Base-by-base conservation (phyloP, 306 rosid genomes). In the Vicia faba region DNA sequence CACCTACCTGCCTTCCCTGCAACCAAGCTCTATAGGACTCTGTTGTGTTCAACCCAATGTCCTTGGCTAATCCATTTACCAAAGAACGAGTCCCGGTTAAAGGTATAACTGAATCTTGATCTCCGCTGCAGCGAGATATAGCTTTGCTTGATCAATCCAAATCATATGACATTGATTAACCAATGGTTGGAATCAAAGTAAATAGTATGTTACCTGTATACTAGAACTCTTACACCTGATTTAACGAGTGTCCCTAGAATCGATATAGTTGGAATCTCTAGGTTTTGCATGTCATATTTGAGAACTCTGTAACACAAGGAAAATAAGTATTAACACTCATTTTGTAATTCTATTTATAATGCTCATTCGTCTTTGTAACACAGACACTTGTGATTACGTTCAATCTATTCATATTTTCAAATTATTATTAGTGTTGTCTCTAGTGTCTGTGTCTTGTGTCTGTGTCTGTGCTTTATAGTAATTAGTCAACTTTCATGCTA, bases 1-100 rank as follows among this genome's bases (percentile, higher is more conserved):
- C 87, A 43, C 75, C 84, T 39, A 78, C 78, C 92, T 84, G 86
- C 50, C 33, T 83, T 72, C 66, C 80, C 5, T 19, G 69, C 61
- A 87, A 82, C 92, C 92, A 87, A 12, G 80, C 66, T 73, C 83
- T 78, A 25, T 87, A 84, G 8, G 85, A 60, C 55, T 72, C 81
- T 9, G 77, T 82, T 58, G 78, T 72, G 46, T 75, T 80, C n/a
- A 84, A 67, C 56, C 76, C 43, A 2, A 76, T 19, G 9, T 77
- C 74, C 66, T 61, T 74, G 63, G 85, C 89, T 29, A 82, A 54
- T 26, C 29, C 48, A 77, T 75, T 43, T 38, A 85, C 78, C 2
- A 80, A 70, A 6, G 57, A 61, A 68, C 90, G 48, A 3, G 80
- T 80, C 13, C 85, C 90, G 2, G 11, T 35, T n/a, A 85, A 74